Evolutionary conservation across 495 filamentous ascomycete genomes (phyloP), one percentile per base, ranked within the genome.

Genomic region (Neurospora sp.): DNA sequence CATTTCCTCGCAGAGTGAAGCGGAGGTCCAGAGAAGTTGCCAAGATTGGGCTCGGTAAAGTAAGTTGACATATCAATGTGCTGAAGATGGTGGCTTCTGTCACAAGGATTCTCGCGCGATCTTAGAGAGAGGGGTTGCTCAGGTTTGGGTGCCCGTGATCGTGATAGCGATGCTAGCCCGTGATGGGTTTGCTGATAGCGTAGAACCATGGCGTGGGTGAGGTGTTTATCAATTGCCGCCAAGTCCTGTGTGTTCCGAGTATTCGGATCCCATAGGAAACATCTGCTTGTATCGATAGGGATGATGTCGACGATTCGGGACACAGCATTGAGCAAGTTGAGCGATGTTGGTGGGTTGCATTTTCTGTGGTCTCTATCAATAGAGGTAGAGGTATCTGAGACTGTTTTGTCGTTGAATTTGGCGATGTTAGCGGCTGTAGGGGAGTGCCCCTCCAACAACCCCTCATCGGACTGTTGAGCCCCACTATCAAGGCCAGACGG

Each of bases 401-500:
- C 54, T 16, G 54, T 49, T 14, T 14, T 31, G 12, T 62, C 54
- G 23, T 62, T 62, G 54, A 62, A 35, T 35, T 35, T 35, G 54
- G 23, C 27, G 0, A 62, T 62, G 54, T 18, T 35, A 35, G 54
- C 54, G 27, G 27, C 27, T 62, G 14, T 35, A 16, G 54, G 27
- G 23, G 14, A 62, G 54, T 62, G 54, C 12, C 12, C 27, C 27
- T 69, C 71, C 71, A 69, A n/a, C 31, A 18, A 37, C 37, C 42
- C 49, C 31, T 69, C 40, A 37, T n/a, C 27, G 39, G 37, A 20
- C 71, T 72, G 71, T 35, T 72, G 23, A 31, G 11, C 70, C 70
- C 74, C 72, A 60, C 42, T 73, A 40, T 49, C 54, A 72, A 39
- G 66, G 70, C 38, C 54, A 71, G 31, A 70, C 44, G 40, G 72